Evolutionary conservation across 2,329 filamentous ascomycete genomes (phyloP).

Genomic region (Beauveria caledonica): DNA sequence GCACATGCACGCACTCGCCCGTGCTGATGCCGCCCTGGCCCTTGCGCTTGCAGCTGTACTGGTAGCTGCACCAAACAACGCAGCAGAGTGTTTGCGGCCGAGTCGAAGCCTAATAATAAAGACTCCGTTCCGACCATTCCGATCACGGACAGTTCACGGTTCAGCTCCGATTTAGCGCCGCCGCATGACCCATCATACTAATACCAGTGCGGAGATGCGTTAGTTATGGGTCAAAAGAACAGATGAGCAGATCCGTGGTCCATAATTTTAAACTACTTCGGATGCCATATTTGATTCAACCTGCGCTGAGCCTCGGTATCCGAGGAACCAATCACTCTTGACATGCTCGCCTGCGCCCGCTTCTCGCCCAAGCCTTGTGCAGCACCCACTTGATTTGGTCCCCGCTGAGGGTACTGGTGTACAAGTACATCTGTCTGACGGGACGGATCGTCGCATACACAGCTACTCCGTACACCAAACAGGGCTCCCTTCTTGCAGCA

Average conservation of each 20-base stretch:
- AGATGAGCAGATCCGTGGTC: no score
- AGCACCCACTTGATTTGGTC: neutral
- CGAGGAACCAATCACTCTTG: neutral
- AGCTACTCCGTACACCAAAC: neutral
- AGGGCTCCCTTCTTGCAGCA: neutral
- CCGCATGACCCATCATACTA: no score
- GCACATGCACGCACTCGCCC: neutral
- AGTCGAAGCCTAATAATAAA: neutral
- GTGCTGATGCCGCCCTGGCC: neutral
- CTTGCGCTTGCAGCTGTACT: no score
- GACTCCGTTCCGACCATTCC: no score
- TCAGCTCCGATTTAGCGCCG: neutral
- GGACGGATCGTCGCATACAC: no score
- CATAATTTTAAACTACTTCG: no score
- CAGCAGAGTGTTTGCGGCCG: neutral
- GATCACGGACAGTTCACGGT: neutral
- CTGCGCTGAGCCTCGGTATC: neutral
- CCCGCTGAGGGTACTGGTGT: no score
- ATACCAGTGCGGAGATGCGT: no score
- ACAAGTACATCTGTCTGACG: no score
- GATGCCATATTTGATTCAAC: no score
- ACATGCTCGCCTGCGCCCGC: neutral
- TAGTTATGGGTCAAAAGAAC: no score
- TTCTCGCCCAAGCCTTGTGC: neutral
- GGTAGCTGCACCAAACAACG: neutral